Base-by-base conservation (phyloP, 179 eudicot species). In the Vitellaria paradoxa region DNA sequence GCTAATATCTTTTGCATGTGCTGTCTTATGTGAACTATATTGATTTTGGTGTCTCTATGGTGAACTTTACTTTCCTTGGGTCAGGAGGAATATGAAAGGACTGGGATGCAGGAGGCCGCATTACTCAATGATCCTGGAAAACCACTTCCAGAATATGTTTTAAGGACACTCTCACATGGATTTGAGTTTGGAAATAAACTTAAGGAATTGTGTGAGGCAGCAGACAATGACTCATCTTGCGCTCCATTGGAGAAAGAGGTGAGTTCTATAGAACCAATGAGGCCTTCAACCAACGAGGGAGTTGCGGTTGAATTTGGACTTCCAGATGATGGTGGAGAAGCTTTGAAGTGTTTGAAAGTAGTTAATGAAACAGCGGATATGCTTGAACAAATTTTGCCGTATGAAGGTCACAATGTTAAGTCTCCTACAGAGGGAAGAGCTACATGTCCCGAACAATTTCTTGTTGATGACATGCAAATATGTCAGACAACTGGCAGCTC, bases 81-180 rank as follows among this genome's bases (percentile, higher is more conserved):
- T 56, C 75, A 89, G 98, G 99, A 93, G 85, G 98, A 96, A 79
- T 84, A 87, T 80, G 90, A 87, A 81, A 88, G 93, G 81, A 91
- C 83, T 82, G 97, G 98, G 66, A 72, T 87, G 74, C 87, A 85
- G 82, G 93, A 81, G 62, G 79, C 76, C 55, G 85, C 83, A 50
- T 75, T 83, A n/a, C 85, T 84, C 76, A 74, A 79, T 81, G 92
- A 82, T 80, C 85, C 92, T 81, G 85, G 85, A 59, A 92, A 89
- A 83, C 98, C 97, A 55, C 79, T 45, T 65, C 92, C 97, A 63
- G 77, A 83, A 81, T 85, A 89, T 87, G 93, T 89, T 73, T 80
- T 96, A 70, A 88, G 79, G 86, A 79, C 80, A 80, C 82, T 96
- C 46, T 85, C 89, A 17, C 61, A 83, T 82, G 85, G 87, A 76